Conservation (phyloP, 768 basidiomycete genomes). For the Amanita fuliginea region DNA sequence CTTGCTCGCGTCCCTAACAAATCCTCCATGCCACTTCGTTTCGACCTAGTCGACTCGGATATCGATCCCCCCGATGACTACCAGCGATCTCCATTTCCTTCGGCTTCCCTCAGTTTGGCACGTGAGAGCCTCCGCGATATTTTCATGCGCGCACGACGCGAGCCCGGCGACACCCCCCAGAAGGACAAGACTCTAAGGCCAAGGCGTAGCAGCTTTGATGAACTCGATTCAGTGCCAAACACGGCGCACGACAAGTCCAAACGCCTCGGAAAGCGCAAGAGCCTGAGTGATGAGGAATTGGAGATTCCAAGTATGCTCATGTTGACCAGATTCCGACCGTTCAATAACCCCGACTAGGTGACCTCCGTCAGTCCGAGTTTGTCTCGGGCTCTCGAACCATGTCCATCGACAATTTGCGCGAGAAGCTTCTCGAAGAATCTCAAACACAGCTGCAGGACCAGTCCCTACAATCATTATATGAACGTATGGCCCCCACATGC, state of each 20-base stretch:
- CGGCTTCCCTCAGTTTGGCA: slow-evolving; percentile 25
- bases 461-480: slow-evolving; percentile 18
- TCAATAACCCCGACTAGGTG: slow-evolving; percentile 10
- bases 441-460: slow-evolving; percentile 25
- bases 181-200: slow-evolving; percentile 23
- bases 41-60: slow-evolving; percentile 33
- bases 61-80: not conserved
- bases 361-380: slow-evolving; percentile 13
- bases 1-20: slow-evolving; percentile 37
- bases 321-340: not conserved
- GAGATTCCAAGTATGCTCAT: slow-evolving; percentile 21
- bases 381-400: slow-evolving; percentile 8
- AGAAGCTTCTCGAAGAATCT: slow-evolving; percentile 19
- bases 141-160: slow-evolving; percentile 55
- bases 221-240: slow-evolving; percentile 45
- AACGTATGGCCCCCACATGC: slow-evolving; percentile 19
- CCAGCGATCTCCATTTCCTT: not conserved
- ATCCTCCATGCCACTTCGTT: slow-evolving; percentile 24
- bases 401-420: slow-evolving; percentile 16
- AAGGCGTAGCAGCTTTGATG: slow-evolving; percentile 48
- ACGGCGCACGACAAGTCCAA: slow-evolving; percentile 27
- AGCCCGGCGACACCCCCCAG: slow-evolving; percentile 53
- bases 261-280: slow-evolving; percentile 42
- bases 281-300: slow-evolving; percentile 58
- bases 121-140: slow-evolving; percentile 52